Conservation (phyloP, 2,329 filamentous ascomycete species). For the Penicillium sp. region DNA sequence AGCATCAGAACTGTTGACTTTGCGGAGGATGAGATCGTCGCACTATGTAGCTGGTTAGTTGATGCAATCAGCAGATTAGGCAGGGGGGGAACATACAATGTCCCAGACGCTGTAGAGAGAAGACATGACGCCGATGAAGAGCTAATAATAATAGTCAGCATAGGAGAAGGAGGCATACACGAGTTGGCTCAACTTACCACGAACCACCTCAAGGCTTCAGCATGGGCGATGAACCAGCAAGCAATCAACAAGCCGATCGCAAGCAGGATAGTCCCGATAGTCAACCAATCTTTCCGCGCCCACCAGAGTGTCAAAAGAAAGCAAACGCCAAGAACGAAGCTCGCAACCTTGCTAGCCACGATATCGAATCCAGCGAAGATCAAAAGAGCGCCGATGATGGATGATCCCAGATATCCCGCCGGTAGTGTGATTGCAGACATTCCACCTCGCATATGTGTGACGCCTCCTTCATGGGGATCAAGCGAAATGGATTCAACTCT, state of each 20-base stretch:
- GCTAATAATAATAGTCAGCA: conserved; percentile 34
- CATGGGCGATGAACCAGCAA: conserved; percentile 79
- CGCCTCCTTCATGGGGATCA: conserved; percentile 74
- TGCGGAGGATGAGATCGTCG: conserved; percentile 76
- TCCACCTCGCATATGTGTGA: conserved; percentile 75
- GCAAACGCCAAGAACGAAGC: conserved; percentile 69
- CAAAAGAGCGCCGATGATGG: conserved; percentile 72
- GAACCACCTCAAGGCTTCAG: conserved; percentile 70
- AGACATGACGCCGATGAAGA: conserved; percentile 82
- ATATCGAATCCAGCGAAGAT: conserved; percentile 82
- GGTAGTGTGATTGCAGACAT: conserved; percentile 70
- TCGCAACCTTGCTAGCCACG: conserved; percentile 76
- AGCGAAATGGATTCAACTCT: conserved; percentile 72
- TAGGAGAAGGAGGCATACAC: neutral
- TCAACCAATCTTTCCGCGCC: conserved; percentile 76
- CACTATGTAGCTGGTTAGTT: conserved; percentile 48
- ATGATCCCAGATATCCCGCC: conserved; percentile 75
- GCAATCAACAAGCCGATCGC: conserved; percentile 70
- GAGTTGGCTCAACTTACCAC: conserved; percentile 50
- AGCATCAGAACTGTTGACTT: conserved; percentile 77
- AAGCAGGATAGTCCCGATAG: conserved; percentile 67
- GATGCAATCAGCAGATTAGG: too few relatives aligned
- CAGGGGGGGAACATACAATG: too few relatives aligned
- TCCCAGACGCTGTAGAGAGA: conserved; percentile 81
- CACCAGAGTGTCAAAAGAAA: conserved; percentile 81